phyloP scores from a whole-genome alignment of 2,329 filamentous ascomycete species.

The Colletotrichum sansevieriae region DNA sequence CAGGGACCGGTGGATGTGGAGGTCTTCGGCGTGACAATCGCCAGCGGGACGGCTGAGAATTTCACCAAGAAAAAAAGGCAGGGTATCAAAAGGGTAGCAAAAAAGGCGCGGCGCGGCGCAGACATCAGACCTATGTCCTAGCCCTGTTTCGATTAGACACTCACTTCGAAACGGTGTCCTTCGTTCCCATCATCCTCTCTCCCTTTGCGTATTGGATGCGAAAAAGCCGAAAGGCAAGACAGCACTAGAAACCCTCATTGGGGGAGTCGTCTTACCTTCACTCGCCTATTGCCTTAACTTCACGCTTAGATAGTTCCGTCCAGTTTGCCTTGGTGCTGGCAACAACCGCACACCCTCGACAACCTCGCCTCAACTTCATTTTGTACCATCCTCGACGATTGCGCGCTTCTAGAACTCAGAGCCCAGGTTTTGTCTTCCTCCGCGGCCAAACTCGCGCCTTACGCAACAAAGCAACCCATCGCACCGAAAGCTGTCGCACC shows the following conservation, averaged over 20 bases:
- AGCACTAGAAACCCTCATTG: neutral
- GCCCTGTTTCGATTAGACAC: constrained; percentile 31
- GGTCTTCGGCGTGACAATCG: constrained; percentile 5
- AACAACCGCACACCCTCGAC: constrained; percentile 27
- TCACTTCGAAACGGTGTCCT: constrained; percentile 28
- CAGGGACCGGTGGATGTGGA: constrained; percentile 8
- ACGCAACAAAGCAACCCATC: constrained; percentile 3
- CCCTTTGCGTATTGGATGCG: neutral
- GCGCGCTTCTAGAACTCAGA: neutral
- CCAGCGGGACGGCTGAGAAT: neutral
- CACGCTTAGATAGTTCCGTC: neutral
- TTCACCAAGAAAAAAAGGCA: neutral
- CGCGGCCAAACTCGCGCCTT: neutral
- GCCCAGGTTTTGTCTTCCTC: neutral
- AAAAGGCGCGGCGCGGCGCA: constrained; percentile 16
- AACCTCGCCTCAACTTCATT: constrained; percentile 1
- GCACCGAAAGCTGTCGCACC: neutral
- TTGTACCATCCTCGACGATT: constrained; percentile 2
- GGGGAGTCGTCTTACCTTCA: neutral
- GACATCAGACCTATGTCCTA: constrained; percentile 27
- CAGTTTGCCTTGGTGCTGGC: neutral
- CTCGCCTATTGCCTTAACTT: constrained; percentile 3
- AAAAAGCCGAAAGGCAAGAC: constrained; percentile 1
- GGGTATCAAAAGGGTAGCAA: neutral
- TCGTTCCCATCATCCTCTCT: constrained; percentile 1